Base-by-base conservation (phyloP, 116 monocot species). In the Dioscorea cayenensis region DNA sequence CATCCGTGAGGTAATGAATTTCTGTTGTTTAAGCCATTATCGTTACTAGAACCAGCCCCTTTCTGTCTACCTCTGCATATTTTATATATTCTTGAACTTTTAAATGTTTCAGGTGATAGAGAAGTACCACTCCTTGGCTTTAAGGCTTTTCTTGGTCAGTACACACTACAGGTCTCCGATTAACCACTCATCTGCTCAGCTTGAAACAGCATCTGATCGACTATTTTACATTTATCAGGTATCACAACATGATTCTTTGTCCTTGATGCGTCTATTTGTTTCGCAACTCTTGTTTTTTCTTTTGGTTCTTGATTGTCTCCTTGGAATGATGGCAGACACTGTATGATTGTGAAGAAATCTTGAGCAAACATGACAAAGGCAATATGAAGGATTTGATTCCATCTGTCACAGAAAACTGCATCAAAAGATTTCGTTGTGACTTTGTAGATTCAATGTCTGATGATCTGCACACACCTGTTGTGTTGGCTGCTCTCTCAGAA, bases 201-300 rank as follows among this genome's bases (percentile, higher is more conserved):
- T 97, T 38, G 84, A 90, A 72, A 78, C 62, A 66, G 90, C 96
- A 65, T 97, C 96, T 17, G 96, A 97, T 64, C 84, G 93, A 38
- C 69, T 90, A 50, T 97, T 77, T 69, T 97, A 97, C 74, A 90
- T 93, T 59, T 90, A 87, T 75, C 94, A 97, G 96, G 96, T 94
- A 73, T 19, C 50, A 2, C 28, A 62, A 60, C 5, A 2, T 21
- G 10, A 21, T 20, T 16, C 2, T 19, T 18, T 36, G n/a, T 6
- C 66, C 35, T 36, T 66, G 32, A 3, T 36, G 17, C 49, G 16
- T 4, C 28, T 18, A 60, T 13, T 18, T 55, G 2, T 19, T 55
- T 55, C 17, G 55, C 43, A 0, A 51, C 72, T 62, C 23, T 18
- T 75, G 1, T 37, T 66, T 12, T 3, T 64, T 5, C 8, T 9